phyloP scores from a whole-genome alignment of 768 basidiomycete genomes.

The Auricularia sp. region DNA sequence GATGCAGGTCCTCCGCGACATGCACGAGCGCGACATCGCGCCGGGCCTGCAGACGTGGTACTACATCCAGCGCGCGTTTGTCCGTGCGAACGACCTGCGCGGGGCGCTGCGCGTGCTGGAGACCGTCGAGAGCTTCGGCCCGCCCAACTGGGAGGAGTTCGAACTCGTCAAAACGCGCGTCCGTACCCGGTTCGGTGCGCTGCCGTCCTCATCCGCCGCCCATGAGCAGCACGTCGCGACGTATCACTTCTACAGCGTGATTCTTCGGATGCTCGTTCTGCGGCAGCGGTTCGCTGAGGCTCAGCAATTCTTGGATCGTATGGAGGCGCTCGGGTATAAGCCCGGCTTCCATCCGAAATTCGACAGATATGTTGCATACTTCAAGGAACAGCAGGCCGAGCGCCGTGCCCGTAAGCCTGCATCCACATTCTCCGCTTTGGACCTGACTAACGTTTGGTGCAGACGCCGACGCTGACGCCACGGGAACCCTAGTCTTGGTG shows the following conservation, averaged over 20 bases:
- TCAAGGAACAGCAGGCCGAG: too few species aligned
- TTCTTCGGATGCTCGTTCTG: background rate
- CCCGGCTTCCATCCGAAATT: background rate
- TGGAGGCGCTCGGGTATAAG: background rate
- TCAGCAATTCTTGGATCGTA: background rate
- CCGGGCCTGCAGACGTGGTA: constrained; percentile 34
- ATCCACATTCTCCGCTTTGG: too few species aligned
- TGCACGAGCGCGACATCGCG: constrained; percentile 34
- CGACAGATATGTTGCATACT: background rate
- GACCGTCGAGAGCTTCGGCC: background rate
- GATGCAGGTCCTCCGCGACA: constrained; percentile 37
- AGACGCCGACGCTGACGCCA: too few species aligned
- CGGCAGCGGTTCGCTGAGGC: background rate
- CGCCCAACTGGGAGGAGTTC: background rate
- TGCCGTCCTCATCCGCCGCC: background rate
- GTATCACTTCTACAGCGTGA: background rate
- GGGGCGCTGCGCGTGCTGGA: background rate
- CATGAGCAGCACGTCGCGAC: background rate
- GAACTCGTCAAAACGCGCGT: background rate
- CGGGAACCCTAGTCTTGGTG: too few species aligned
- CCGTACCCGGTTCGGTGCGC: background rate
- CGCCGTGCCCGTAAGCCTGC: too few species aligned
- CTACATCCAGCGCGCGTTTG: background rate
- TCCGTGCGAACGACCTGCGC: background rate
- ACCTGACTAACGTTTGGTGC: too few species aligned